Evolutionary conservation across 116 monocot genomes (phyloP).

Genomic region (Trichopus zeylanicus): DNA sequence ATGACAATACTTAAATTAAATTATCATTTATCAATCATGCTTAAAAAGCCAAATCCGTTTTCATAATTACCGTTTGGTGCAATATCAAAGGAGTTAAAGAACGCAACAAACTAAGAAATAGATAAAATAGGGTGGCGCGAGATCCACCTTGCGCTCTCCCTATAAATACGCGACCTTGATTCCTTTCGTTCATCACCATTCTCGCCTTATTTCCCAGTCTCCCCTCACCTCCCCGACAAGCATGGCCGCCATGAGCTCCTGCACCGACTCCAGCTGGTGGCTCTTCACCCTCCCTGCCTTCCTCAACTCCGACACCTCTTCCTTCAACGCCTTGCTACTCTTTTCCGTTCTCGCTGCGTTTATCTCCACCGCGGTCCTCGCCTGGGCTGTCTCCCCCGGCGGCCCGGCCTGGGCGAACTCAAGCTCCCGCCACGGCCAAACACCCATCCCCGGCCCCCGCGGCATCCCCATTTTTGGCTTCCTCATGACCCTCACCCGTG

Average conservation of each 20-base stretch:
- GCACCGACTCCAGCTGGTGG: conserved; percentile 46
- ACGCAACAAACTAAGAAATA: too few relatives aligned
- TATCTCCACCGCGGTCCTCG: conserved; percentile 16
- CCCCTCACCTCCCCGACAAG: too few relatives aligned
- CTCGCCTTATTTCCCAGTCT: not conserved
- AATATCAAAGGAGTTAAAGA: too few relatives aligned
- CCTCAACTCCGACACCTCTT: conserved; percentile 15
- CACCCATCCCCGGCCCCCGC: conserved; percentile 48
- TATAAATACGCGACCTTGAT: too few relatives aligned
- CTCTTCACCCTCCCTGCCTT: conserved; percentile 44
- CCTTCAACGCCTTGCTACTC: conserved; percentile 11
- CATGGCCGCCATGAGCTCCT: not conserved
- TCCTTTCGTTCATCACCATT: not conserved
- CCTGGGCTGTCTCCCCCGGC: conserved; percentile 43
- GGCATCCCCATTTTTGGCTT: conserved; percentile 68
- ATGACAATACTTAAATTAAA: too few relatives aligned
- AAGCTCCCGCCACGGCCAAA: conserved; percentile 18
- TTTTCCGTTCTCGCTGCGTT: conserved; percentile 18
- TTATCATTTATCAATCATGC: too few relatives aligned
- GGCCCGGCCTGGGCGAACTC: conserved; percentile 39
- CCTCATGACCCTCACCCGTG: conserved; percentile 37
- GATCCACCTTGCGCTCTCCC: too few relatives aligned
- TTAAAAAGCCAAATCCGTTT: too few relatives aligned
- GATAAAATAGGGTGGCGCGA: too few relatives aligned
- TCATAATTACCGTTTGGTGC: too few relatives aligned